Conservation (phyloP, 176 grass and related monocot species). For the Hordeum vulgare region DNA sequence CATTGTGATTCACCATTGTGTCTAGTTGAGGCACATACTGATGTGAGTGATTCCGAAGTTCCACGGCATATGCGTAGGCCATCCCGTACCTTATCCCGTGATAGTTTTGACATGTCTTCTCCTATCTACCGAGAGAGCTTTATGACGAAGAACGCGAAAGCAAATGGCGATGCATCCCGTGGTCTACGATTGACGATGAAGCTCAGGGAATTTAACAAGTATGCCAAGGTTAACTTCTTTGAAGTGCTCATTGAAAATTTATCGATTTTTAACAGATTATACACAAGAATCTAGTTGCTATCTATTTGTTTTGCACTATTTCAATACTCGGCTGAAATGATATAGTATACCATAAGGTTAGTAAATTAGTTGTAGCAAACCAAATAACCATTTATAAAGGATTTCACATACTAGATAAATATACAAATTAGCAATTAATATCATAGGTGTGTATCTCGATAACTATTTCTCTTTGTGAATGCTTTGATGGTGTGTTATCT, state of each 20-base stretch:
- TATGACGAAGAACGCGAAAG: slow-evolving; percentile 46
- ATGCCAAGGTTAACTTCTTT: slow-evolving; percentile 65
- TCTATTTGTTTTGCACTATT: not conserved
- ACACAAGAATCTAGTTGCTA: not conserved
- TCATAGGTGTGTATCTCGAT: not conserved
- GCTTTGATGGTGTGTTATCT: not conserved
- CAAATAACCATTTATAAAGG: slow-evolving; percentile 2
- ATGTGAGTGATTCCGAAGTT: slow-evolving; percentile 47
- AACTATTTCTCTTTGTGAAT: not conserved
- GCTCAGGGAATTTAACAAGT: slow-evolving; percentile 89
- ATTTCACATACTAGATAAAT: not conserved
- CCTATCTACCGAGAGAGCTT: slow-evolving; percentile 62
- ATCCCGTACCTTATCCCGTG: slow-evolving; percentile 41
- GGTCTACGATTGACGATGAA: slow-evolving; percentile 76
- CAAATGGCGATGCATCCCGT: slow-evolving; percentile 54
- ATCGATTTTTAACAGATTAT: not conserved
- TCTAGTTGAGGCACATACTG: slow-evolving; percentile 25
- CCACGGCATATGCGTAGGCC: slow-evolving; percentile 38
- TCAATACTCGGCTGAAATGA: not conserved
- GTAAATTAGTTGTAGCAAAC: not conserved
- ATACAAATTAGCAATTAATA: slow-evolving; percentile 5
- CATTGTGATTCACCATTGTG: slow-evolving; percentile 42
- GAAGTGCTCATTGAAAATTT: not conserved
- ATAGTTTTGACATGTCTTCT: slow-evolving; percentile 53
- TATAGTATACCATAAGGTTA: not conserved